Evolutionary conservation across 345 rosid genomes (phyloP).

Genomic region (Geranium brycei): DNA sequence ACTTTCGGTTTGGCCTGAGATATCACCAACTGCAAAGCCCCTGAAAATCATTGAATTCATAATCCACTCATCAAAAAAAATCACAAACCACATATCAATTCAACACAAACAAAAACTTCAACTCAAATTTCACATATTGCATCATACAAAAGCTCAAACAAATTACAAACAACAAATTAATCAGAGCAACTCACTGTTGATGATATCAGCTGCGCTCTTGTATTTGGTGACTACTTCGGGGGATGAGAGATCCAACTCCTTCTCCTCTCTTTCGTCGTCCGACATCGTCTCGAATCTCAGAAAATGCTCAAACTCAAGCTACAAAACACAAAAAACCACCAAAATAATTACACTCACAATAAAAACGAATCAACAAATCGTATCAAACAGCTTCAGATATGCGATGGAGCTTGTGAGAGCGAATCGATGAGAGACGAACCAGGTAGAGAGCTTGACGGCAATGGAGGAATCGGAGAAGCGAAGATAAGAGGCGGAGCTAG

Average conservation of each 20-base stretch:
- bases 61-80: background rate
- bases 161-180: background rate
- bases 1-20: constrained; percentile 69
- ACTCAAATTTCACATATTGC: background rate
- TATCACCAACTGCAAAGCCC: constrained; percentile 70
- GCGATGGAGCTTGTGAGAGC: background rate
- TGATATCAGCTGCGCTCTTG: constrained; percentile 92
- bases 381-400: background rate
- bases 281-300: constrained; percentile 47
- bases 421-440: background rate
- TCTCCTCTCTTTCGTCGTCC: constrained; percentile 96
- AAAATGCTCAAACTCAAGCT: background rate
- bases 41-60: constrained; percentile 23
- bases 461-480: background rate
- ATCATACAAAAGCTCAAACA: background rate
- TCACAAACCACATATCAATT: background rate
- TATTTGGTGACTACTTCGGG: constrained; percentile 92
- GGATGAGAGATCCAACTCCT: constrained; percentile 85
- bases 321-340: background rate
- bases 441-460: background rate
- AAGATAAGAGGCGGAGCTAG: background rate
- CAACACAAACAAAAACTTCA: background rate
- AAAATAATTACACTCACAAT: background rate
- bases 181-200: constrained; percentile 45
- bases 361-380: background rate